These are phyloP conservation scores for Firmiana major DNA, from an alignment of 345 rosid genomes.

Conservation along the genomic window DNA sequence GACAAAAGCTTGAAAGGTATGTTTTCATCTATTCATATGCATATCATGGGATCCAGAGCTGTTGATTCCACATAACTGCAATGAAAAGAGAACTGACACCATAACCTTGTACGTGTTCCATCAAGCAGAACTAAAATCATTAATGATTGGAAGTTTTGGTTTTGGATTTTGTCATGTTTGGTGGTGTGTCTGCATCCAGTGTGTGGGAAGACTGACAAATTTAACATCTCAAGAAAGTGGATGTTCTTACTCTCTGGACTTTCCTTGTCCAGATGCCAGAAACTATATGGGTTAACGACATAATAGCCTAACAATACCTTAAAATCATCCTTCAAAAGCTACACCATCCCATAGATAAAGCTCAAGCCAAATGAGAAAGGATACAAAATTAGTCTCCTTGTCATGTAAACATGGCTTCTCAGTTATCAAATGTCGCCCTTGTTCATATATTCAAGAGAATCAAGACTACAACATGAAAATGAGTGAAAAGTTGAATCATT, in stretches of 20 bases:
- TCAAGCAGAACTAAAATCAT: background rate
- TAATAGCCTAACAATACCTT: background rate
- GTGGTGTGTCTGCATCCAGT: background rate
- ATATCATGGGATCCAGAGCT: slow-evolving; percentile 4
- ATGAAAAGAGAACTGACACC: background rate
- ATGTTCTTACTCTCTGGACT: too few species aligned
- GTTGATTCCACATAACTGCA: background rate
- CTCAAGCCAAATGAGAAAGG: too few species aligned
- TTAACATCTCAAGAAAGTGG: too few species aligned
- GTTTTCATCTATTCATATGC: background rate
- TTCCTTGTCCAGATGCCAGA: too few species aligned
- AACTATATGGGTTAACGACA: background rate
- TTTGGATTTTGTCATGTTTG: background rate
- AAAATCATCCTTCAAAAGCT: background rate
- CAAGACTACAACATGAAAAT: too few species aligned
- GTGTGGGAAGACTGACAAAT: background rate
- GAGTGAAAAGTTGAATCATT: too few species aligned
- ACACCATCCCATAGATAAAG: background rate
- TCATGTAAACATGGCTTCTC: too few species aligned
- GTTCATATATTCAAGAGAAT: too few species aligned
- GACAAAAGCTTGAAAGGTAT: background rate
- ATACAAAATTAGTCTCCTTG: too few species aligned
- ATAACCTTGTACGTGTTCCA: background rate
- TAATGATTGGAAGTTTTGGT: background rate
- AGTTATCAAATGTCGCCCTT: too few species aligned